Conservation (phyloP, 1,139 yeast genomes). For the Lodderomyces orthopsilosis region DNA sequence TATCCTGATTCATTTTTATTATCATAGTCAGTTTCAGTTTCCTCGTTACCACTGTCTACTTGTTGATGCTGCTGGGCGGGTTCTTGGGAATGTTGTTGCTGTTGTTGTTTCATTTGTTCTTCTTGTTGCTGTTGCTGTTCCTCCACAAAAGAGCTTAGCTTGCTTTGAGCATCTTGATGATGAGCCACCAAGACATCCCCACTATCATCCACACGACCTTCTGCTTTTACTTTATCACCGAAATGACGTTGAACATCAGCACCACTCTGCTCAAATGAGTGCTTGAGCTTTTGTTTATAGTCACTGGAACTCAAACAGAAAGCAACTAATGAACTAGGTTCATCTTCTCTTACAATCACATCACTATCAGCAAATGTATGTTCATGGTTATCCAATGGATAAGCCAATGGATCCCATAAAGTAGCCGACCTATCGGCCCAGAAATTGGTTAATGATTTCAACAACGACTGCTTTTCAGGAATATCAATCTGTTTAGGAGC, state of each 20-base stretch:
- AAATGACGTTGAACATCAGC: conserved; percentile 9
- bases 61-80: conserved; percentile 8
- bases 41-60: conserved; percentile 12
- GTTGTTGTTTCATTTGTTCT: not conserved
- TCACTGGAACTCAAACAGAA: conserved; percentile 86
- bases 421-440: conserved; percentile 99
- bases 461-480: conserved; percentile 70
- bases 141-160: not conserved
- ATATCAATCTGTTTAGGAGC: conserved; percentile 11
- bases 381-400: conserved; percentile 77
- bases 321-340: conserved; percentile 92
- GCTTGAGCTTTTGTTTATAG: conserved; percentile 62
- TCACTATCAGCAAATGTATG: conserved; percentile 94
- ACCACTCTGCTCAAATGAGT: conserved; percentile 31
- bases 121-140: not conserved
- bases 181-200: not conserved
- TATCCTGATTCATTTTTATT: not conserved
- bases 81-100: not conserved
- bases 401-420: conserved; percentile 88
- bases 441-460: conserved; percentile 82
- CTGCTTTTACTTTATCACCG: not conserved
- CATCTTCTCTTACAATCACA: conserved; percentile 93
- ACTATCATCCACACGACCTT: not conserved
- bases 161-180: not conserved
- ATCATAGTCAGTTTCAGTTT: conserved; percentile 4